These are phyloP conservation scores for Murraya paniculata DNA, from an alignment of 345 rosid species.

Conservation along the genomic window DNA sequence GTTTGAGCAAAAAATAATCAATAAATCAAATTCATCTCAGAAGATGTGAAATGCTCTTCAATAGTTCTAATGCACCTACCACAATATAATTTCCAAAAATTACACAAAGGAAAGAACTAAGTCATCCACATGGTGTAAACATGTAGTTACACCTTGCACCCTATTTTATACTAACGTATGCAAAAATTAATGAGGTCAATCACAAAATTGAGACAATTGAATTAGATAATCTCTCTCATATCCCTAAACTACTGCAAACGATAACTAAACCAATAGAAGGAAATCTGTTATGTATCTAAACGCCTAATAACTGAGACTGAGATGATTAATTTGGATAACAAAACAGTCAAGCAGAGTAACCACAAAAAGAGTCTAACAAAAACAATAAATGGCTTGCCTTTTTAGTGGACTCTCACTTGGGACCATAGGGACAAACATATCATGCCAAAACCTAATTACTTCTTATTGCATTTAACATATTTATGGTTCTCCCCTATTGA, in stretches of 20 bases:
- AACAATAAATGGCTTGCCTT: background rate
- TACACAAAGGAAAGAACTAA: background rate
- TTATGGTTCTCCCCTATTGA: background rate
- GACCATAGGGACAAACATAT: background rate
- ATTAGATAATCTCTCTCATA: background rate
- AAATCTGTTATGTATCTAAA: background rate
- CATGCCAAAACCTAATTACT: background rate
- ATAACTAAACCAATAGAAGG: background rate
- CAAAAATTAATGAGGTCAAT: background rate
- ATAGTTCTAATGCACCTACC: background rate
- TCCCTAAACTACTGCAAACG: background rate
- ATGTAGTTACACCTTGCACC: background rate
- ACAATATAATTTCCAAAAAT: background rate
- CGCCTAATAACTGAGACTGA: background rate
- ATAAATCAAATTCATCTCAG: background rate
- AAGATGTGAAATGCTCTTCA: background rate
- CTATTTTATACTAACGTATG: background rate
- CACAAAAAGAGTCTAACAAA: background rate
- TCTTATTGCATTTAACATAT: background rate
- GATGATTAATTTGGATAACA: background rate
- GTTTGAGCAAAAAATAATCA: background rate
- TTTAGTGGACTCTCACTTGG: background rate
- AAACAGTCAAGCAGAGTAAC: background rate
- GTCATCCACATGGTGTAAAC: background rate
- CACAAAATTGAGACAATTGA: background rate